These are phyloP conservation scores for Myriosclerotinia curreyana DNA, from an alignment of 2,329 filamentous ascomycete genomes.

Conservation along the genomic window DNA sequence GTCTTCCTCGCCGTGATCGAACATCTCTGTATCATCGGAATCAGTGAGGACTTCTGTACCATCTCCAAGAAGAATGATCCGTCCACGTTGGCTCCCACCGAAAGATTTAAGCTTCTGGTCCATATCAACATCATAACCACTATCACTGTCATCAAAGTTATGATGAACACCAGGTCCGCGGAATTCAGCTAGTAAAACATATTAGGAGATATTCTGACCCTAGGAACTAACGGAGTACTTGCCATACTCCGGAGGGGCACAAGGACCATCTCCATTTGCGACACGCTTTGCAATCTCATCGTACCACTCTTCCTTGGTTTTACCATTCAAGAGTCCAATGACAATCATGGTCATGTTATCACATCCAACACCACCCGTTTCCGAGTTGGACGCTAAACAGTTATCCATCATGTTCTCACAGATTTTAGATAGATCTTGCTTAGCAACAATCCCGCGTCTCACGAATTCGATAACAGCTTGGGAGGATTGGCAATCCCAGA, in stretches of 20 bases:
- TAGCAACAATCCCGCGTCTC: conserved; percentile 89
- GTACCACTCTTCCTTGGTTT: conserved; percentile 97
- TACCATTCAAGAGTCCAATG: conserved; percentile 83
- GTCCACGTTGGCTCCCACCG: conserved; percentile 68
- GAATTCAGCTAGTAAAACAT: conserved; percentile 65
- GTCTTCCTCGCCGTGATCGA: conserved; percentile 82
- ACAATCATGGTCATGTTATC: conserved; percentile 99
- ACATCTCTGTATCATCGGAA: conserved; percentile 88
- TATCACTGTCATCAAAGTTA: conserved; percentile 77
- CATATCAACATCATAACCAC: conserved; percentile 72
- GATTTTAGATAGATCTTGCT: conserved; percentile 90
- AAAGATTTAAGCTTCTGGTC: conserved; percentile 62
- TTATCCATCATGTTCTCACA: conserved; percentile 99
- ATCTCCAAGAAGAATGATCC: conserved; percentile 93
- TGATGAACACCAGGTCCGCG: conserved; percentile 78
- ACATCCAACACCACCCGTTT: conserved; percentile 95
- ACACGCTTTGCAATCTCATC: conserved; percentile 91
- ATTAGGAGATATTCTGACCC: conserved; percentile 31
- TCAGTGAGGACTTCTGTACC: conserved; percentile 90
- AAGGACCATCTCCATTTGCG: conserved; percentile 94
- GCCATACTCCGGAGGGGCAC: conserved; percentile 99
- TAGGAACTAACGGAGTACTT: conserved; percentile 42
- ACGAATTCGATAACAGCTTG: conserved; percentile 98
- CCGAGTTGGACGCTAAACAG: conserved; percentile 94
- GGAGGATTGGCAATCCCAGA: conserved; percentile 99